Evolutionary conservation across 805 yeast genomes (phyloP).

Genomic region (Scheffersomyces amazonensis): DNA sequence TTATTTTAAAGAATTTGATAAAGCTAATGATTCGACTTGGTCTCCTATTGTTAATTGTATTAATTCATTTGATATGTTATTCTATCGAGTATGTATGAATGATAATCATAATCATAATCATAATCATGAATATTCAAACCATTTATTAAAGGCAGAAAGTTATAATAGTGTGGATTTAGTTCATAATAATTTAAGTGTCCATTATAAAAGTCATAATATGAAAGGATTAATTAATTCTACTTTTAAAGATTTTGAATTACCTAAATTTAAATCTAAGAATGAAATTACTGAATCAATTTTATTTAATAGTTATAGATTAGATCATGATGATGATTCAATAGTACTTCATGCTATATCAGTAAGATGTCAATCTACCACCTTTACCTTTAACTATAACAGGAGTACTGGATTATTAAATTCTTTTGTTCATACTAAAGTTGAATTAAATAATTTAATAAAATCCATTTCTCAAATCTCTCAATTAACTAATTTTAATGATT

Average conservation of each 20-base stretch:
- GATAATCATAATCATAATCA: too few species aligned
- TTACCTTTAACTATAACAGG: neutral
- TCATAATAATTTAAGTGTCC: neutral
- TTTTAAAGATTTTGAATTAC: neutral
- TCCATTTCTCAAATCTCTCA: neutral
- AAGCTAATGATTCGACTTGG: constrained; percentile 27
- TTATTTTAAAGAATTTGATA: constrained; percentile 49
- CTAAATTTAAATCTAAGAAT: neutral
- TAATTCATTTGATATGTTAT: constrained; percentile 13
- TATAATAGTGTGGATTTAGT: neutral
- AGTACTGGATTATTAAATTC: neutral
- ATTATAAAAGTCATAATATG: neutral
- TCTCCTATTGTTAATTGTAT: constrained; percentile 19
- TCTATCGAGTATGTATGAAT: constrained; percentile 9
- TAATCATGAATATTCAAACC: neutral
- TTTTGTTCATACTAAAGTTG: neutral
- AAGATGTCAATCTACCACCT: neutral
- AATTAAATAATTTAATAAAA: neutral
- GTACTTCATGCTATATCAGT: neutral
- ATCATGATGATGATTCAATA: neutral
- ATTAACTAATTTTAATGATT: neutral
- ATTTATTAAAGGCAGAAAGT: neutral
- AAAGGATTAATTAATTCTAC: neutral
- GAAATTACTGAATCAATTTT: neutral
- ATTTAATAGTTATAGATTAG: neutral